A percentile compares a stretch with the other conserved stretches of the same genome.
These are phyloP conservation scores for Nothophytophthora sp. DNA, from an alignment of 352 stramenopile genomes.

Conservation along the genomic window DNA sequence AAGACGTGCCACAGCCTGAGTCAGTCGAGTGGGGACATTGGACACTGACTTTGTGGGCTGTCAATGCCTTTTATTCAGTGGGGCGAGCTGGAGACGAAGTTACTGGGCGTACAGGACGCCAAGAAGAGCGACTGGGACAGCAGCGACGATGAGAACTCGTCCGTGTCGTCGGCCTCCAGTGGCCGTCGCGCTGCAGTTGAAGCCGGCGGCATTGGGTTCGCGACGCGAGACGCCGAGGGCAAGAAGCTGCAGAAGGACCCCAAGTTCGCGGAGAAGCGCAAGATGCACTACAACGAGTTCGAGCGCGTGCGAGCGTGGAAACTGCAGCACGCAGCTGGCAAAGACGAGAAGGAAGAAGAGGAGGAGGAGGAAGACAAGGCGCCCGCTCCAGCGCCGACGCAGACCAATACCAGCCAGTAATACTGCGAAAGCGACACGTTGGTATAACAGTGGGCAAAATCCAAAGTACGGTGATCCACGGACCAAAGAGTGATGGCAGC, in stretches of 20 bases:
- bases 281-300: slow-evolving; percentile 87
- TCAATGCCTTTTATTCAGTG: slow-evolving; percentile 37
- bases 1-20: no score
- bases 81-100: slow-evolving; percentile 68
- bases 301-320: slow-evolving; percentile 70
- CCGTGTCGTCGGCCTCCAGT: slow-evolving; percentile 1
- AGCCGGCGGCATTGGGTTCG: slow-evolving; percentile 23
- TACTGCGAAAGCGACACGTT: no score
- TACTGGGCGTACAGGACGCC: slow-evolving; percentile 49
- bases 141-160: slow-evolving; percentile 44
- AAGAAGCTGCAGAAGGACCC: slow-evolving; percentile 73
- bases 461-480: no score
- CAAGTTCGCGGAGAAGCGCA: slow-evolving; percentile 72
- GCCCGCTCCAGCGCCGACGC: neutral
- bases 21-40: neutral
- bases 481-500: slow-evolving; percentile 9
- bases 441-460: no score
- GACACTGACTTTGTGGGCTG: slow-evolving; percentile 2
- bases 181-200: neutral
- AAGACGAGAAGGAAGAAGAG: slow-evolving; percentile 46
- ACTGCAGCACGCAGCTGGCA: slow-evolving; percentile 48
- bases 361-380: slow-evolving; percentile 31
- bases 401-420: no score
- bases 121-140: slow-evolving; percentile 66
- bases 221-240: slow-evolving; percentile 46